phyloP scores from a whole-genome alignment of 23 red algal species.

The Cyanidium caldarium region DNA sequence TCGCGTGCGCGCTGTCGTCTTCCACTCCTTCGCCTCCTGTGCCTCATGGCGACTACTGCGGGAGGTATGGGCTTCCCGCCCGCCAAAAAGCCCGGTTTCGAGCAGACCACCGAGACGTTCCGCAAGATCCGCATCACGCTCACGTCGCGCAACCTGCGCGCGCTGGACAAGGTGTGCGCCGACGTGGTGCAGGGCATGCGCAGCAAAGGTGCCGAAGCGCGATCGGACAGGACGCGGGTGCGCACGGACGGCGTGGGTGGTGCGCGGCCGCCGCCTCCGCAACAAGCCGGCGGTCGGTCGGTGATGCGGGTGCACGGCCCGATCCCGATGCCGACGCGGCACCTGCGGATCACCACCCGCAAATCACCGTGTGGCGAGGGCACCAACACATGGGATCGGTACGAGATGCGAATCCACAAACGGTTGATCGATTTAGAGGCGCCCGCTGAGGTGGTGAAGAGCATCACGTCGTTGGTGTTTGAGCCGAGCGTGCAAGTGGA shows the following conservation, averaged over 20 bases:
- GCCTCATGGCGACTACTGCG: not conserved
- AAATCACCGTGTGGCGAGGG: slow-evolving; percentile 97
- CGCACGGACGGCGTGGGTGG: not conserved
- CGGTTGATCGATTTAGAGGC: slow-evolving; percentile 67
- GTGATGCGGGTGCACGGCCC: slow-evolving; percentile 76
- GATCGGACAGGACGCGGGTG: not conserved
- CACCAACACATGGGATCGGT: slow-evolving; percentile 98
- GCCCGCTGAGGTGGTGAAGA: slow-evolving; percentile 82
- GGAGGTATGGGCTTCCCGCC: slow-evolving; percentile 9
- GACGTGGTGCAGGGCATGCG: slow-evolving; percentile 62
- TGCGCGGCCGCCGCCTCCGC: too few relatives aligned
- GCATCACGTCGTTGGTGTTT: slow-evolving; percentile 61
- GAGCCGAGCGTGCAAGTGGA: slow-evolving; percentile 73
- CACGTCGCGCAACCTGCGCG: slow-evolving; percentile 48
- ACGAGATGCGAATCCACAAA: slow-evolving; percentile 97
- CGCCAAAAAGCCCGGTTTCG: slow-evolving; percentile 72
- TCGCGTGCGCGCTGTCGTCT: not conserved
- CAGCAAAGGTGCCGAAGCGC: slow-evolving; percentile 23
- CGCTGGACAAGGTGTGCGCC: slow-evolving; percentile 79
- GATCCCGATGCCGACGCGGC: slow-evolving; percentile 80
- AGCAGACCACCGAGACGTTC: slow-evolving; percentile 22
- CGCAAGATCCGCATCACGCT: slow-evolving; percentile 91
- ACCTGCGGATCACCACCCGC: slow-evolving; percentile 61
- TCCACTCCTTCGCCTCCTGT: not conserved
- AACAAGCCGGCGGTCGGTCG: not conserved